These are phyloP conservation scores for Pyrrhoderma noxium DNA, from an alignment of 1,284 basidiomycete species.

Conservation along the genomic window DNA sequence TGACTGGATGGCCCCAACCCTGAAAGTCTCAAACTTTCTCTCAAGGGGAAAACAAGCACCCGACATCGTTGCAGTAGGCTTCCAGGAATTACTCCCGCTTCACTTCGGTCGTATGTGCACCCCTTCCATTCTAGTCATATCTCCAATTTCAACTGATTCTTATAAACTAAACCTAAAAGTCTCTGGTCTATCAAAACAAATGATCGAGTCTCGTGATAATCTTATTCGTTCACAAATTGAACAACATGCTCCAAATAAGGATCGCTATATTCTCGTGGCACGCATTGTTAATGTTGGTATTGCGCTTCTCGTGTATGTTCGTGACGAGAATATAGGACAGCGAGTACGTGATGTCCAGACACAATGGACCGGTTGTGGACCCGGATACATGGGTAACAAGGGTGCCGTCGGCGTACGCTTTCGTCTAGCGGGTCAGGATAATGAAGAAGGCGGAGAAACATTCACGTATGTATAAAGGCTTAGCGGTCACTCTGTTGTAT, in stretches of 20 bases:
- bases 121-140: conserved; percentile 10
- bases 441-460: conserved; percentile 54
- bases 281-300: conserved; percentile 75
- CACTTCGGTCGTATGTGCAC: conserved; percentile 63
- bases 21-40: conserved; percentile 68
- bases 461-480: conserved; percentile 73
- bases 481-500: not conserved
- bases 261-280: conserved; percentile 64
- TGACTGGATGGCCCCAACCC: conserved; percentile 74
- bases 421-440: conserved; percentile 52
- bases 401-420: conserved; percentile 88
- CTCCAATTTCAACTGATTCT: conserved; percentile 3
- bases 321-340: conserved; percentile 58
- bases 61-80: conserved; percentile 84
- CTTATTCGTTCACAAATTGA: conserved; percentile 69
- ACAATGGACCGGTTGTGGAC: conserved; percentile 70
- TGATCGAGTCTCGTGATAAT: conserved; percentile 53
- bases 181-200: conserved; percentile 51
- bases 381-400: conserved; percentile 88
- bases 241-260: conserved; percentile 55
- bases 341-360: conserved; percentile 63
- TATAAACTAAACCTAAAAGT: conserved; percentile 33
- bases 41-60: conserved; percentile 52
- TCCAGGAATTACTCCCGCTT: conserved; percentile 83
- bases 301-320: conserved; percentile 74